Base-by-base conservation (phyloP, 345 rosid species). In the Trapa bicornis region DNA sequence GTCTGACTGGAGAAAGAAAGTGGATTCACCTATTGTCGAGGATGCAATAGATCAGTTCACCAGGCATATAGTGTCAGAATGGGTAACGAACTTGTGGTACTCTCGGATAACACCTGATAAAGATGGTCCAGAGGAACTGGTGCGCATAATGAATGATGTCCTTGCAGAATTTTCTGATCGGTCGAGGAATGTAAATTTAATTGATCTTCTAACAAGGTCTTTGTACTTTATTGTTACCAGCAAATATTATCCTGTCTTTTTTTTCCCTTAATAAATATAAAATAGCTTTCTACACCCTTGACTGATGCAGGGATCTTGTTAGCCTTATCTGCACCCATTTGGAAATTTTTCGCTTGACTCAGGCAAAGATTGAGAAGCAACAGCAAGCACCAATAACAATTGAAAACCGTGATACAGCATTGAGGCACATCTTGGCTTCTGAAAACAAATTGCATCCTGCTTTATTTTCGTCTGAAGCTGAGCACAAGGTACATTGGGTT, bases 391-490 rank as follows among this genome's bases (percentile, higher is more conserved):
- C 67, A 22, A 73, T 85, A 64, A 78, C 84, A 63, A 80, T 86
- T 69, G 87, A 91, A 69, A 69, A 82, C 69, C 79, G 87, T 75
- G 92, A 95, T 77, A 66, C 74, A 69, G 93, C 85, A 79, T 74
- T 91, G 61, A 81, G 75, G 70, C 84, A 69, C 56, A 61, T 95
- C 74, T 76, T 95, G 80, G 91, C 96, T 69, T 56, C 76, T 1
- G 89, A 89, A 73, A 81, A 85, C 79, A 91, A 87, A 83, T 83
- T 95, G 82, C 99, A 89, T 75, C 99, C 97, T 67, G 99, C 97
- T 71, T 77, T 95, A 69, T 95, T 87, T 80, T 95, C 96, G 68
- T 71, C 84, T 74, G 94, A 86, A 71, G 91, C 97, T 32, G 97
- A 91, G 83, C 97, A 95, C 76, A 91, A 87, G 99, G 99, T 95